Conservation (phyloP, 768 basidiomycete species). For the Polyporus arcularius region DNA sequence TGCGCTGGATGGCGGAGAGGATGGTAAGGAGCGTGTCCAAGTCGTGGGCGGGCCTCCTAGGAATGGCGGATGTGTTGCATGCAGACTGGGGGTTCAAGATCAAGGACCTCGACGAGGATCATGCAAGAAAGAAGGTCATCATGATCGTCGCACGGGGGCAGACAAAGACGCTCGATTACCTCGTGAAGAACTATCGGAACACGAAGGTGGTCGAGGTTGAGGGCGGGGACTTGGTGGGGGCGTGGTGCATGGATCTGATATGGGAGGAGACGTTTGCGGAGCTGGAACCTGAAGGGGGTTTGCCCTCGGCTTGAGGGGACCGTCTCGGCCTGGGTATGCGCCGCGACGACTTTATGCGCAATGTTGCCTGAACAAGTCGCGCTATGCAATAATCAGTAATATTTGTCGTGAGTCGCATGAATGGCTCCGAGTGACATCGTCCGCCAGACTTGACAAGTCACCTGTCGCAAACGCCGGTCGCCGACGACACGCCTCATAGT, state of each 20-base stretch:
- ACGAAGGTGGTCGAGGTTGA: constrained; percentile 40
- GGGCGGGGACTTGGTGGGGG: constrained; percentile 51
- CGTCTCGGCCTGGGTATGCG: background rate
- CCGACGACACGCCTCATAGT: no score
- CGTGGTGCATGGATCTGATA: constrained; percentile 48
- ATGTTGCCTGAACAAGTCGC: no score
- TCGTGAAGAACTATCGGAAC: constrained; percentile 49
- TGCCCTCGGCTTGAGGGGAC: background rate
- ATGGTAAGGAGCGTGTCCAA: constrained; percentile 48
- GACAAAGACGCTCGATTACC: constrained; percentile 34
- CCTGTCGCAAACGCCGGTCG: no score
- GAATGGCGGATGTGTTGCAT: constrained; percentile 43
- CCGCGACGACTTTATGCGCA: no score
- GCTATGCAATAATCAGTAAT: no score
- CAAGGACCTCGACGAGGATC: constrained; percentile 46
- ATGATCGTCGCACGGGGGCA: constrained; percentile 46
- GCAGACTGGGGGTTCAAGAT: constrained; percentile 51
- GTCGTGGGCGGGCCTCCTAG: constrained; percentile 55
- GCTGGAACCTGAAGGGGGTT: background rate
- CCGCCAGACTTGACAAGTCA: no score
- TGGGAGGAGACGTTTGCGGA: constrained; percentile 36
- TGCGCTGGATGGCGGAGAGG: constrained; percentile 42
- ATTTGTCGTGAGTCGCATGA: no score
- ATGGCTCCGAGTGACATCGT: no score
- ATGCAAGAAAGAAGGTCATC: constrained; percentile 46